Base-by-base conservation (phyloP, 2,329 filamentous ascomycete genomes). In the Teratosphaeria pseudoeucalypti region DNA sequence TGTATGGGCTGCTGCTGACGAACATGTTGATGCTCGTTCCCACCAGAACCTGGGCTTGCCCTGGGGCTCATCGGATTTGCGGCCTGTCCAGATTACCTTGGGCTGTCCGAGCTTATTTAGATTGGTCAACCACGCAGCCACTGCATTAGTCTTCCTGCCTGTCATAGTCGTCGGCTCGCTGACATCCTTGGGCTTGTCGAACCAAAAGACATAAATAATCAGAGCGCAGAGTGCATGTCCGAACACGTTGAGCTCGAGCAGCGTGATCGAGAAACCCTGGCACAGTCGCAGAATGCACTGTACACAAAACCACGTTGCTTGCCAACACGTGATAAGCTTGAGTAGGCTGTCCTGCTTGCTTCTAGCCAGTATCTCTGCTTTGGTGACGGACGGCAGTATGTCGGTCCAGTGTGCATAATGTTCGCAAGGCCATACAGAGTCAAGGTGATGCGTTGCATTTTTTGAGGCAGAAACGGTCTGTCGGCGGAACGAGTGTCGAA, bases 161-260 rank as follows among this genome's bases (percentile, higher is more conserved):
- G 37, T 43, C 37, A 43, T 14, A 5, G 16, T 16, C 10, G 37
- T 43, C 12, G 37, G 37, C 37, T 43, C 37, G 23, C n/a, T 27
- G 29, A 68, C 54, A 56, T 66, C 64, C 12, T 60, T 59, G 10
- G 66, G 66, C 52, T 67, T 68, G n/a, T 64, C 29, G 61, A 62
- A 67, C 66, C 65, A 68, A 4, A 67, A 49, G 0, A 58, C n/a
- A 43, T 66, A 68, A 11, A 63, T 63, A 10, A 65, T 29, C 4
- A 66, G 52, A 7, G 66, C 61, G 47, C 62, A 66, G 9, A 68
- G n/a, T 14, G 61, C 61, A 49, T 68, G 65, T 6, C 55, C 64
- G 39, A 66, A 65, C 3, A 62, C 63, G 34, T 67, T 65, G 26
- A 68, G 59, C 53, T 68, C 66, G 10, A 68, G 59, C 16, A 67